phyloP scores from a whole-genome alignment of 208 protist species.

The Acanthamoeba rhysodes region DNA sequence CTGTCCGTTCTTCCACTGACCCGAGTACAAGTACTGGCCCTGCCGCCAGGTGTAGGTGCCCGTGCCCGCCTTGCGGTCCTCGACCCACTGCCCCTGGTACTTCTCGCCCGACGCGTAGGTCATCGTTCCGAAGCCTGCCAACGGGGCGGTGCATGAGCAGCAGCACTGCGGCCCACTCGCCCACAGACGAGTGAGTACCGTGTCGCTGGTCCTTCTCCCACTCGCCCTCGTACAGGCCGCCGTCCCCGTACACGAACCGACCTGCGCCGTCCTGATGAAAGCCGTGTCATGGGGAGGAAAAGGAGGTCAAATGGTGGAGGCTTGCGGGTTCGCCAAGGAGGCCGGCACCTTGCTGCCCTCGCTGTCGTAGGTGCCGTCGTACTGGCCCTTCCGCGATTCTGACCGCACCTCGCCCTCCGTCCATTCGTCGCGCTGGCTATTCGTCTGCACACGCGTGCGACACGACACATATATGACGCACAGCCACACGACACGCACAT shows the following conservation, averaged over 20 bases:
- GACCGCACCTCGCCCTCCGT: conserved; percentile 6
- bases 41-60: conserved; percentile 50
- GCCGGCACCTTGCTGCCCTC: background rate
- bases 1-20: conserved; percentile 30
- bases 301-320: too few species aligned
- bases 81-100: conserved; percentile 65
- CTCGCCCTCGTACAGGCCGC: conserved; percentile 54
- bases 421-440: conserved; percentile 33
- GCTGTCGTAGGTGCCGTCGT: conserved; percentile 54
- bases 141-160: background rate
- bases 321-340: background rate
- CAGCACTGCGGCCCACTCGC: background rate
- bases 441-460: background rate
- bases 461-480: background rate
- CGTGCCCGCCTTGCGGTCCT: conserved; percentile 51
- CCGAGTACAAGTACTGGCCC: conserved; percentile 48
- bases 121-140: conserved; percentile 39
- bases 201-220: conserved; percentile 69
- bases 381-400: conserved; percentile 22
- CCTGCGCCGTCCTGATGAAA: background rate
- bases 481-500: background rate
- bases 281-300: background rate
- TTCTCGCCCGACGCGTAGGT: conserved; percentile 57
- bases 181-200: background rate
- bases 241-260: conserved; percentile 19